Evolutionary conservation across 1,284 basidiomycete species (phyloP), one percentile per base, ranked within the genome.

Genomic region (Ceratorhiza oryzae-sativae): DNA sequence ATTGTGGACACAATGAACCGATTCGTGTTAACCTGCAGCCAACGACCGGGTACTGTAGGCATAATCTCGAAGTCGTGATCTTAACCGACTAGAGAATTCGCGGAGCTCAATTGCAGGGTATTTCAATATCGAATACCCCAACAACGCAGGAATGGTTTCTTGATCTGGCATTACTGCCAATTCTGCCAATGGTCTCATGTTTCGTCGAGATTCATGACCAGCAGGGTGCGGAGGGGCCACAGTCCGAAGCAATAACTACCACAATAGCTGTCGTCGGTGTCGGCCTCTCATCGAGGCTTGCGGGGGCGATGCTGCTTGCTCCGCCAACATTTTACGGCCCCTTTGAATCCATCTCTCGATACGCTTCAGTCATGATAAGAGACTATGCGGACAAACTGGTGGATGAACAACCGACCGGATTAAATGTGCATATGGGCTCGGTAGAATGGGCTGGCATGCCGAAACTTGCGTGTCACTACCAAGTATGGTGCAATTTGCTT

Each of bases 281-380:
- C 10, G 51, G 51, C n/a, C 20, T 51, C n/a, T 51, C 61, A n/a
- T 63, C 61, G 12, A 6, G 15, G 20, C 25, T 23, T 15, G 45
- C 61, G 30, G 51, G 12, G 15, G 30, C 61, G 4, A 45, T 46
- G 25, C 45, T 36, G 2, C 30, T 63, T 4, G 46, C 51, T 63
- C 61, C 61, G 4, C 12, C 48, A 18, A 63, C 61, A 5, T 63
- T 36, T 34, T n/a, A 63, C 8, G 61, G 61, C 20, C 36, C 46
- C 2, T n/a, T 63, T 15, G 48, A 63, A 0, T 12, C 51, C 1
- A 63, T 20, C 27, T 63, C 61, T 23, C 61, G 30, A 34, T 63
- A 36, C 34, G 32, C 46, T 8, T 48, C 61, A 13, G n/a, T 51
- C 9, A 23, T 36, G 5, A 51, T 23, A 1, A 48, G 36, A 30